A percentile compares a stretch with the other conserved stretches of the same genome.
Evolutionary conservation across 208 protist genomes (phyloP).

Genomic region (Herpetomonas muscarum): DNA sequence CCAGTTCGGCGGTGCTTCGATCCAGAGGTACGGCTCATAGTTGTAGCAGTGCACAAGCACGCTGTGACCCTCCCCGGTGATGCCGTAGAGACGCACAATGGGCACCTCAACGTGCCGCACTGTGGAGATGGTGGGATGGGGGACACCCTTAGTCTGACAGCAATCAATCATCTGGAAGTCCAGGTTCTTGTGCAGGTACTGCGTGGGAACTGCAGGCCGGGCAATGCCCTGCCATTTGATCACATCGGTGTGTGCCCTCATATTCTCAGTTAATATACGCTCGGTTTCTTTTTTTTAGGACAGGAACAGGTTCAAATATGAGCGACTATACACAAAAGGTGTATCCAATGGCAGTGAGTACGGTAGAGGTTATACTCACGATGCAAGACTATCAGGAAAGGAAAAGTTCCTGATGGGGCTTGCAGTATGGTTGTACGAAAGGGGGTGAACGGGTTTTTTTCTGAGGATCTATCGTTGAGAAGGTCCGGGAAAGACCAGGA

Average conservation of each 20-base stretch:
- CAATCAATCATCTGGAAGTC: constrained; percentile 86
- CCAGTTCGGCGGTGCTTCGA: constrained; percentile 82
- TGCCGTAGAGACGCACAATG: constrained; percentile 92
- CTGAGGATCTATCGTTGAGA: too few relatives aligned
- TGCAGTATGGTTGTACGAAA: too few relatives aligned
- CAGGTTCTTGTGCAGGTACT: constrained; percentile 59
- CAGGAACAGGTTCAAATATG: background rate
- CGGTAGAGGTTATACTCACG: too few relatives aligned
- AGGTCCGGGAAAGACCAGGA: too few relatives aligned
- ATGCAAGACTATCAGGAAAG: too few relatives aligned
- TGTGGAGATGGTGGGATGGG: constrained; percentile 57
- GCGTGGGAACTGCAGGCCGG: constrained; percentile 20
- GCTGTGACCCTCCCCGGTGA: constrained; percentile 88
- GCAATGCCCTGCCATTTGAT: constrained; percentile 24
- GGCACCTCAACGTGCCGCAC: constrained; percentile 77
- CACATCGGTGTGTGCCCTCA: background rate
- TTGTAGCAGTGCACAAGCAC: constrained; percentile 94
- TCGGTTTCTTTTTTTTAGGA: too few relatives aligned
- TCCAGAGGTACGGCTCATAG: constrained; percentile 96
- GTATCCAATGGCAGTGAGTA: too few relatives aligned
- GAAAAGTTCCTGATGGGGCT: too few relatives aligned
- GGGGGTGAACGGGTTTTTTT: too few relatives aligned
- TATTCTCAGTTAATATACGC: too few relatives aligned
- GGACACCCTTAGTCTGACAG: constrained; percentile 74
- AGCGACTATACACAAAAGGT: too few relatives aligned